Base-by-base conservation (phyloP, 345 rosid species). In the Kernera saxatilis region DNA sequence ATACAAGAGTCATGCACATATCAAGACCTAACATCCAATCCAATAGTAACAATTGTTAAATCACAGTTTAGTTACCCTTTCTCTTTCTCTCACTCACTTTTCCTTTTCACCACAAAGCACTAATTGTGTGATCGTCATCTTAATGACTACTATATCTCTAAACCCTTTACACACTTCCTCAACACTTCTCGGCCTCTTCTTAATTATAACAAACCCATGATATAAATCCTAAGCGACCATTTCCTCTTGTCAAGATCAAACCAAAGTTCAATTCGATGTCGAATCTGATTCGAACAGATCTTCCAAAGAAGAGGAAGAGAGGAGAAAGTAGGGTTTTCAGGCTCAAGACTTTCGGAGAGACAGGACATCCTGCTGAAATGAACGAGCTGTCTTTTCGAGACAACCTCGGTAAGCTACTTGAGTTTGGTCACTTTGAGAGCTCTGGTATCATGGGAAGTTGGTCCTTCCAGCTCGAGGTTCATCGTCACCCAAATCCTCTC, bases 381-480 rank as follows among this genome's bases (percentile, higher is more conserved):
- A 76, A 76, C 19, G 81, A 83, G 22, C 82, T 84, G 25, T 79
- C 87, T 15, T 90, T 93, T 45, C 67, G 83, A 49, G 78, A 87
- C 13, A 93, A 93, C 54, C 81, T 93, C 3, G 64, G 78, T 41
- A 77, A 79, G 11, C 84, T 93, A 51, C 79, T 91, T 30, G 89
- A 89, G 61, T 84, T 82, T 50, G 98, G 91, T 53, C 82, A 85
- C 64, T 50, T 62, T 15, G 90, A 86, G 73, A 81, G 64, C 17
- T 74, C 80, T 15, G 64, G 65, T 58, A 83, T 85, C 15, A 62
- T 78, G 78, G 79, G 82, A 2, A 80, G 86, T 57, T 91, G 98
- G 97, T 85, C 97, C n/a, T 93, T 91, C 80, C 92, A 87, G 79
- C 90, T 93, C 11, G 92, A 93, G 78, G 84, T 93, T 70, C 80